phyloP scores from a whole-genome alignment of 345 rosid species.

The Ailanthus altissimus region DNA sequence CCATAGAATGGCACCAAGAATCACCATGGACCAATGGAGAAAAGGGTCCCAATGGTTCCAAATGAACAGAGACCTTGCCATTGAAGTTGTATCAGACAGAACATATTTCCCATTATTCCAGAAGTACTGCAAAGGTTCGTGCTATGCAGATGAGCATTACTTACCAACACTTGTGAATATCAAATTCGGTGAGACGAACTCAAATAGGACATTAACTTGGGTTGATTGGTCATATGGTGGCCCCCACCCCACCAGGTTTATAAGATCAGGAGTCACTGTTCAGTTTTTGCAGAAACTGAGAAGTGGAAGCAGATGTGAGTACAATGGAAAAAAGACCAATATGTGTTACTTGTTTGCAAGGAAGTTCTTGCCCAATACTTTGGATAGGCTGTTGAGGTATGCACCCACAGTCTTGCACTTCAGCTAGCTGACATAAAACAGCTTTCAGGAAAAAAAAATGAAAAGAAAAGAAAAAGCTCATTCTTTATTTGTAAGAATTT shows the following conservation, averaged over 20 bases:
- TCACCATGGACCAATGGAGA: constrained; percentile 60
- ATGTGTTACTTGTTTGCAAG: constrained; percentile 77
- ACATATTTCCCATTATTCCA: constrained; percentile 60
- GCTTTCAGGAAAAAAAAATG: too few relatives aligned
- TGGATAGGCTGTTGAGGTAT: constrained; percentile 55
- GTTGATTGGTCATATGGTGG: constrained; percentile 85
- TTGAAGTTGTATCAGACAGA: constrained; percentile 57
- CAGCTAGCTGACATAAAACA: constrained; percentile 15
- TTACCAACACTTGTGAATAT: constrained; percentile 63
- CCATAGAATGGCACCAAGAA: constrained; percentile 51
- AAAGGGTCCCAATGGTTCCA: constrained; percentile 95
- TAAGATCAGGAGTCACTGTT: constrained; percentile 45
- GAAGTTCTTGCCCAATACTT: constrained; percentile 63
- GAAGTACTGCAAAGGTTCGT: constrained; percentile 46
- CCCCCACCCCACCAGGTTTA: constrained; percentile 61
- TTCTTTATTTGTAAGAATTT: constrained; percentile 11
- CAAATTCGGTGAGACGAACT: constrained; percentile 36
- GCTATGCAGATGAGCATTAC: constrained; percentile 84
- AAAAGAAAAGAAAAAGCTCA: too few relatives aligned
- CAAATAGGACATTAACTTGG: constrained; percentile 78
- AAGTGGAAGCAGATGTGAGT: constrained; percentile 41
- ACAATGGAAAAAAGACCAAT: constrained; percentile 56
- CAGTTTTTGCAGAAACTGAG: constrained; percentile 60
- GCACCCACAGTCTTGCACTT: constrained; percentile 56
- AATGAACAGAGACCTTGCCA: constrained; percentile 58